These are phyloP conservation scores for Termitomyces sp. DNA, from an alignment of 768 basidiomycete genomes.

Conservation along the genomic window DNA sequence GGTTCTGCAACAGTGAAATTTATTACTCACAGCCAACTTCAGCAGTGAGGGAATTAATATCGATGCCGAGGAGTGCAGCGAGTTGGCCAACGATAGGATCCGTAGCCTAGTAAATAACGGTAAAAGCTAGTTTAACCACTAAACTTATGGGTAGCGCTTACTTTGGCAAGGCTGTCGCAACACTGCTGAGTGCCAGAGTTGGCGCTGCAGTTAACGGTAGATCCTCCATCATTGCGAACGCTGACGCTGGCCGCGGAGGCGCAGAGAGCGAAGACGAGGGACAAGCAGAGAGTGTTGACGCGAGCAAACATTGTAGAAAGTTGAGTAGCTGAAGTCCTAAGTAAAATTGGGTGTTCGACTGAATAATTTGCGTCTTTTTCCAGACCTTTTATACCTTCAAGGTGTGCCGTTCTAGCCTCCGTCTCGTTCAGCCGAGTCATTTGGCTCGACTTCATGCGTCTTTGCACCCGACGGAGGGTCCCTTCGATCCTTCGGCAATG, in stretches of 20 bases:
- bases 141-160: background rate
- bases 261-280: constrained; percentile 17
- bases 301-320: constrained; percentile 12
- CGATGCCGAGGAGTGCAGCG: too few species aligned
- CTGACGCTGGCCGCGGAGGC: constrained; percentile 11
- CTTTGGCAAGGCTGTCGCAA: background rate
- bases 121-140: background rate
- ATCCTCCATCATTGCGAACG: background rate
- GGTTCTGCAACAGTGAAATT: too few species aligned
- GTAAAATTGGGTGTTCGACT: constrained; percentile 11
- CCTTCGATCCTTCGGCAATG: background rate
- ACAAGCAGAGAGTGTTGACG: constrained; percentile 11
- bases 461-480: background rate
- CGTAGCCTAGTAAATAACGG: too few species aligned
- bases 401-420: background rate
- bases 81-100: too few species aligned
- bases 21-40: too few species aligned
- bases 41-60: too few species aligned
- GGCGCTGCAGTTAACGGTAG: constrained; percentile 1
- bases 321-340: background rate
- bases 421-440: background rate
- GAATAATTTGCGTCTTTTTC: too few species aligned
- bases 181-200: constrained; percentile 11
- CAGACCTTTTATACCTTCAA: constrained; percentile 7
- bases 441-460: background rate